Conservation (phyloP, 116 monocot species). For the Papilionanthe hybrid region DNA sequence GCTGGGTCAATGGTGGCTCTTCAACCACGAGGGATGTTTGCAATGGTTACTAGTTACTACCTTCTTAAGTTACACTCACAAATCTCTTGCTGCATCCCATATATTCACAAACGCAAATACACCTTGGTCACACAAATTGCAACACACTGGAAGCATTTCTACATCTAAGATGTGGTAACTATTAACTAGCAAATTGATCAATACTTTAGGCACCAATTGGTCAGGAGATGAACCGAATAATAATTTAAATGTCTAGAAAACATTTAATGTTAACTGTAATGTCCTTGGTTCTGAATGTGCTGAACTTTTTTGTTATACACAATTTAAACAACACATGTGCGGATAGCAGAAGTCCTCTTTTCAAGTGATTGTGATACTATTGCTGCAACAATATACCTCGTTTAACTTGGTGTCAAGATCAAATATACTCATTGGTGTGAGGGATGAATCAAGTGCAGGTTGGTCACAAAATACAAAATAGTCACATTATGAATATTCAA, state of each 20-base stretch:
- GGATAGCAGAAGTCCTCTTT: neutral
- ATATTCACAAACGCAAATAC: neutral
- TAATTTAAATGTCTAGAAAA: neutral
- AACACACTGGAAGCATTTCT: too few species aligned
- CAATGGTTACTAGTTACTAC: neutral
- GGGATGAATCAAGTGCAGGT: too few species aligned
- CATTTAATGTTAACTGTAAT: neutral
- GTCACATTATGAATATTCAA: neutral
- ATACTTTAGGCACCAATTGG: neutral
- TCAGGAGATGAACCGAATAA: neutral
- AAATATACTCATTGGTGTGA: neutral
- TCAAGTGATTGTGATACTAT: neutral
- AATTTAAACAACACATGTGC: neutral
- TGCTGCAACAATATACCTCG: neutral
- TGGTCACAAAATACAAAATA: too few species aligned
- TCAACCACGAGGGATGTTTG: neutral
- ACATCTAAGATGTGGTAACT: too few species aligned
- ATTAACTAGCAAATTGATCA: neutral
- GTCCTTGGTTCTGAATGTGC: neutral
- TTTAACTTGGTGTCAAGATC: neutral
- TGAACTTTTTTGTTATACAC: neutral
- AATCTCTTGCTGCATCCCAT: neutral
- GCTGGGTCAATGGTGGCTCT: neutral
- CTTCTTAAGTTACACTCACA: neutral
- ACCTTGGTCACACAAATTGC: too few species aligned